phyloP scores from a whole-genome alignment of 495 filamentous ascomycete genomes.

The Cenococcum geophilum region DNA sequence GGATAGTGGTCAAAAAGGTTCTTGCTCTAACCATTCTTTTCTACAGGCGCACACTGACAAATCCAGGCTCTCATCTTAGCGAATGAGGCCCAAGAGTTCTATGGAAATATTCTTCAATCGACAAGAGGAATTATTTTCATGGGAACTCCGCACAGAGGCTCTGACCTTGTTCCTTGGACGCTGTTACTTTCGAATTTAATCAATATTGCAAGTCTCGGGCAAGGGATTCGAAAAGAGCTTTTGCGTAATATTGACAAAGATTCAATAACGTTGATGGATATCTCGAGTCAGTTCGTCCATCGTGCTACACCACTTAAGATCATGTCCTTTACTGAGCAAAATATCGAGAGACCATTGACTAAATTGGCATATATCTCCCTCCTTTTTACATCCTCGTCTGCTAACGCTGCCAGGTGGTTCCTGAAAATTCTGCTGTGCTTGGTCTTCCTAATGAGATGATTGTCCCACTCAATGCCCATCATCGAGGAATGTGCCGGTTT shows the following conservation, averaged over 20 bases:
- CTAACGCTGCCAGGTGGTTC: not conserved
- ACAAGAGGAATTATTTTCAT: not conserved
- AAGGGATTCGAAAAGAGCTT: not conserved
- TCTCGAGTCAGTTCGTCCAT: too few relatives aligned
- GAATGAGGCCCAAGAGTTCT: not conserved
- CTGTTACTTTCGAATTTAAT: not conserved
- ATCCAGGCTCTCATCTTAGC: not conserved
- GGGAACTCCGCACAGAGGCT: not conserved
- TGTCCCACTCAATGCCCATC: too few relatives aligned
- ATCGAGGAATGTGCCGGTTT: too few relatives aligned
- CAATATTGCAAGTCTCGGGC: not conserved
- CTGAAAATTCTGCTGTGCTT: not conserved
- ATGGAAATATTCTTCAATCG: not conserved
- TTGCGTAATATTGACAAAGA: not conserved
- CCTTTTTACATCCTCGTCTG: not conserved
- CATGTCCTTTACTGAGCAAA: not conserved
- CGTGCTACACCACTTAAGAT: not conserved
- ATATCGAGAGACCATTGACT: not conserved
- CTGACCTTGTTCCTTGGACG: not conserved
- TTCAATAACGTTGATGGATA: not conserved
- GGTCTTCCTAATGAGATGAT: too few relatives aligned
- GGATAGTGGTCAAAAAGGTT: conserved; percentile 4
- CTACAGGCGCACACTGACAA: not conserved
- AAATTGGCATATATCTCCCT: not conserved
- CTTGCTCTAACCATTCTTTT: not conserved